These are phyloP conservation scores for Grosmannia clavigera DNA, from an alignment of 2,329 filamentous ascomycete genomes.

Conservation along the genomic window DNA sequence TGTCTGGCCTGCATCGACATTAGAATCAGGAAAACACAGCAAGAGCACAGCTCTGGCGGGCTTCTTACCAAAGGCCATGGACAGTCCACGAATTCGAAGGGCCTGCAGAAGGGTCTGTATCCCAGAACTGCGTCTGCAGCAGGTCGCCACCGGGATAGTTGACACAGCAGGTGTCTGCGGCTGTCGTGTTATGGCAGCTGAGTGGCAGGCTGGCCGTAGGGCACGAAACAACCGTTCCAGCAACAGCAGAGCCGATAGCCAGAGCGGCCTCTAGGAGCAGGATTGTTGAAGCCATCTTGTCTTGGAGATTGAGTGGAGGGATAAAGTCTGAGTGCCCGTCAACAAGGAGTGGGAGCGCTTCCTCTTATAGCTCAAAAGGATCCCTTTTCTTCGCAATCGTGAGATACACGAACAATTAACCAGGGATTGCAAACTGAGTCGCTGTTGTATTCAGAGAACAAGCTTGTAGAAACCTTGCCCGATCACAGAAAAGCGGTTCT, in stretches of 20 bases:
- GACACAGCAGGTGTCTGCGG: conserved; percentile 4
- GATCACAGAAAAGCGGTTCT: background rate
- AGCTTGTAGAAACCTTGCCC: background rate
- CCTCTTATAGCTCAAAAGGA: background rate
- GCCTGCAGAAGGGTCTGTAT: conserved; percentile 43
- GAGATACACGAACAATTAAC: background rate
- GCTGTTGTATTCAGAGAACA: background rate
- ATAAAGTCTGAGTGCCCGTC: background rate
- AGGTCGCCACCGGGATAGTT: conserved; percentile 6
- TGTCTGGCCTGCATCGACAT: conserved; percentile 23
- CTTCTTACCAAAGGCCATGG: conserved; percentile 40
- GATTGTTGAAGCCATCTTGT: background rate
- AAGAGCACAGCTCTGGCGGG: background rate
- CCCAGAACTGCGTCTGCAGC: conserved; percentile 47
- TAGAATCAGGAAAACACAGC: background rate
- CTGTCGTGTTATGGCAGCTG: conserved; percentile 7
- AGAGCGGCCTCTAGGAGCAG: background rate
- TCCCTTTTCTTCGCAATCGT: background rate
- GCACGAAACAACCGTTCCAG: background rate
- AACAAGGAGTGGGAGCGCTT: too few relatives aligned
- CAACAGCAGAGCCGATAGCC: background rate
- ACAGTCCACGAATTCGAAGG: conserved; percentile 45
- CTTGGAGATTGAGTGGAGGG: background rate
- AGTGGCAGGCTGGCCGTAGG: background rate
- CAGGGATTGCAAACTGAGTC: background rate